Evolutionary conservation across 2,329 filamentous ascomycete species (phyloP), one percentile per base, ranked within the genome.

Genomic region (Westerdykella aurantiaca): DNA sequence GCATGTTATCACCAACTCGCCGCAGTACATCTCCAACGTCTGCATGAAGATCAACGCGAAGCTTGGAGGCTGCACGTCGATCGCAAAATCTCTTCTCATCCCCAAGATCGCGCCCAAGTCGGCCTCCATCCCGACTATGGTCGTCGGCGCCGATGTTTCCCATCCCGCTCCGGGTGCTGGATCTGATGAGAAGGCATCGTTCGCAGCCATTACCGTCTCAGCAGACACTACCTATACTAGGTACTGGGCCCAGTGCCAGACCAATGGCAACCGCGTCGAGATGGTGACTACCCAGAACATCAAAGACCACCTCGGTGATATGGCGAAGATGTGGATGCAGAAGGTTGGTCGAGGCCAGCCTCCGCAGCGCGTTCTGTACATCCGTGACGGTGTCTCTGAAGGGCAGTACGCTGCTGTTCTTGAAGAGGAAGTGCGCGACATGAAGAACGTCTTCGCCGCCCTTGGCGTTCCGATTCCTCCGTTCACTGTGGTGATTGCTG

Each of bases 41-140:
- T 79, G 82, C 51, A 93, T 98, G 88, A 98, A 98, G 72, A 82
- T 98, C 52, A 97, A 98, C 57, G 86, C 88, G 3, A 98, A 98
- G 72, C 78, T 98, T 2, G 93, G 93, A 12, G 93, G 93, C 5
- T 78, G 80, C 0, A 96, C 88, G 1, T 82, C 70, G 47, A 67
- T 73, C 40, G 74, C 72, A 2, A 56, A 74, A 57, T 58, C 68
- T 11, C 37, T 68, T 17, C 59, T 66, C 9, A 56, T 65, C 22
- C 50, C 51, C 2, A 64, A 57, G 55, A 47, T 64, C 13, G 50
- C 51, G 4, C 55, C 37, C 46, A 51, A 45, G 17, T 31, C 42
- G 23, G 38, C 42, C 6, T 34, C 37, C n/a, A 51, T 48, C 25
- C 57, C 57, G 1, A 93, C 88, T 0, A 85, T 95, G 77, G 81